Evolutionary conservation across 2,329 filamentous ascomycete species (phyloP).

Genomic region (Fonsecaea multimorphosa): DNA sequence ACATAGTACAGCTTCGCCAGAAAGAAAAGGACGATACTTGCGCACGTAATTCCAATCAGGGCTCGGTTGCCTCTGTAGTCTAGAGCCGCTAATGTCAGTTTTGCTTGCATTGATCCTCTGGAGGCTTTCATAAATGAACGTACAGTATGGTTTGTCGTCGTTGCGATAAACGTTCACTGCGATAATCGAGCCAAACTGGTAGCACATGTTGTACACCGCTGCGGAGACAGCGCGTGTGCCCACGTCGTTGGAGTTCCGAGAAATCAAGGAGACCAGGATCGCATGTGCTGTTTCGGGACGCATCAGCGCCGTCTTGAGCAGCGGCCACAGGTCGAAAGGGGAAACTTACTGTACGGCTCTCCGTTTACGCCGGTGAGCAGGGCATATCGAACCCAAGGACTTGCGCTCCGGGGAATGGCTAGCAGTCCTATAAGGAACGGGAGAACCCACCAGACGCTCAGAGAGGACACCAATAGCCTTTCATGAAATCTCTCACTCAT

Average conservation of each 20-base stretch:
- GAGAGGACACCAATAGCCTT: constrained; percentile 58
- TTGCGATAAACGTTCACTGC: constrained; percentile 53
- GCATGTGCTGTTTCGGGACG: constrained; percentile 54
- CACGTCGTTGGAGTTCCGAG: constrained; percentile 49
- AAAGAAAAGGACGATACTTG: constrained; percentile 56
- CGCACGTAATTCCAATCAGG: constrained; percentile 57
- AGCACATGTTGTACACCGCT: constrained; percentile 50
- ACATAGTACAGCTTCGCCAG: constrained; percentile 47
- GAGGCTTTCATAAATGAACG: constrained; percentile 21
- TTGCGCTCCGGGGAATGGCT: constrained; percentile 51
- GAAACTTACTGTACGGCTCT: constrained; percentile 55
- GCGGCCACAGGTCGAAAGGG: constrained; percentile 23
- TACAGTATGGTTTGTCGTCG: constrained; percentile 62
- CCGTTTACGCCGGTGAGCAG: constrained; percentile 60
- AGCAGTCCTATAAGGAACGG: constrained; percentile 60
- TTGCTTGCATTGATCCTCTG: background rate
- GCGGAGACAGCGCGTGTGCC: constrained; percentile 48
- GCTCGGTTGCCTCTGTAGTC: constrained; percentile 62
- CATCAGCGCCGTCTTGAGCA: constrained; percentile 31
- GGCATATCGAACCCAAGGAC: constrained; percentile 59
- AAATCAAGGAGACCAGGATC: constrained; percentile 53
- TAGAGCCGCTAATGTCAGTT: constrained; percentile 54
- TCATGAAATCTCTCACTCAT: constrained; percentile 62
- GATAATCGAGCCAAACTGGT: constrained; percentile 46
- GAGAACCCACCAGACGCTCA: constrained; percentile 60